Evolutionary conservation across 1,139 yeast species (phyloP), one percentile per base, ranked within the genome.

Genomic region (Kazachstania sp.): DNA sequence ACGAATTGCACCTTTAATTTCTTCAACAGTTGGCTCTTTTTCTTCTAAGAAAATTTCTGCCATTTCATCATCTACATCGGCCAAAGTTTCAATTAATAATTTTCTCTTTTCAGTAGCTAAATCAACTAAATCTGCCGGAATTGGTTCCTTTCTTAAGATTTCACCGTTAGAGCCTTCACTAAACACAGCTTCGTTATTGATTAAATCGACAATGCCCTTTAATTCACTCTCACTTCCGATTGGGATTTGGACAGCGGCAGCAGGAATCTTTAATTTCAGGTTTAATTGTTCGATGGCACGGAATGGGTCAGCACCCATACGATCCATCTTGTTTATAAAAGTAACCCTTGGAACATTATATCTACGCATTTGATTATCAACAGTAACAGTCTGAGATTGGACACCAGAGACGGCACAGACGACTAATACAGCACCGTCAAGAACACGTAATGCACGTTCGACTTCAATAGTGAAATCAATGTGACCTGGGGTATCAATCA

Each of bases 351-450:
- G 98, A 62, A 92, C 95, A 65, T 92, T 88, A 70, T 92, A 94
- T 66, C 98, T 83, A 61, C 96, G 82, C 98, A 94, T 94, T 72
- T 92, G 98, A 67, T 98, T 83, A 68, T 92, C 98, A 45, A 92
- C 98, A 44, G 98, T 92, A 51, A 92, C 96, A 16, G 98, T 92
- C 71, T 92, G 98, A 7, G 96, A 87, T 71, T 92, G 98, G 45
- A 92, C 98, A 63, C 98, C 98, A 31, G 95, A 80, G 48, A 92
- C 98, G 15, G 98, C 97, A 76, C 98, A 92, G 20, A 92, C 97
- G 47, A 92, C 97, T 54, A 92, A 75, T 45, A 92, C 97, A 37
- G 98, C 98, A 69, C 98, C 98, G 68, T 92, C 98, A 54, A 92
- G 73, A 45, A 92, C 98, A 68, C 98, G 78, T 67, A 92, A 73